These are phyloP conservation scores for Skeletonema grethae DNA, from an alignment of 108 stramenopile genomes.

Conservation along the genomic window DNA sequence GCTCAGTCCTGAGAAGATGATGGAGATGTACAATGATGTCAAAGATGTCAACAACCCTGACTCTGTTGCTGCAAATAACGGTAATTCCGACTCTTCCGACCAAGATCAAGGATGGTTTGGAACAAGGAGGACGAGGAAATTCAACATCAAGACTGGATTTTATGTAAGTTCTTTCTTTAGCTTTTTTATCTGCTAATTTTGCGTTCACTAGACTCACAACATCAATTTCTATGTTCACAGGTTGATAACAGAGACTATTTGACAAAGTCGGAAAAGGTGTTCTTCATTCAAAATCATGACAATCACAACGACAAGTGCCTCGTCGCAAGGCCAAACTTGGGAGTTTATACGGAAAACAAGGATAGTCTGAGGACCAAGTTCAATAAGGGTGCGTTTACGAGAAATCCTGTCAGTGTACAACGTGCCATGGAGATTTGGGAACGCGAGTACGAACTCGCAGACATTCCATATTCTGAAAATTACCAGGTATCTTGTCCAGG, in stretches of 20 bases:
- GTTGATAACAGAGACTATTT: background rate
- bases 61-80: background rate
- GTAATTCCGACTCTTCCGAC: background rate
- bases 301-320: background rate
- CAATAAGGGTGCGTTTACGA: background rate
- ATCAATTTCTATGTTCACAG: background rate
- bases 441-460: background rate
- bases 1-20: background rate
- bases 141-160: background rate
- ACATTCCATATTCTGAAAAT: background rate
- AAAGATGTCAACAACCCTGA: background rate
- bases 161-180: background rate
- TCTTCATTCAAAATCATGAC: background rate
- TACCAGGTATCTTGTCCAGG: background rate
- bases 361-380: background rate
- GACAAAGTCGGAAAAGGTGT: background rate
- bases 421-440: constrained; percentile 6
- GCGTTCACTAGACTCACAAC: too few relatives aligned
- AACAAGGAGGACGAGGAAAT: background rate
- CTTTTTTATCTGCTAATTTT: too few relatives aligned
- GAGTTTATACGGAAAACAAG: background rate
- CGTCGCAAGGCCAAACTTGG: background rate
- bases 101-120: background rate
- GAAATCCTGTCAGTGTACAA: background rate
- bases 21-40: constrained; percentile 1